Conservation (phyloP, 768 basidiomycete species). For the Chlorophyllum brunneum region DNA sequence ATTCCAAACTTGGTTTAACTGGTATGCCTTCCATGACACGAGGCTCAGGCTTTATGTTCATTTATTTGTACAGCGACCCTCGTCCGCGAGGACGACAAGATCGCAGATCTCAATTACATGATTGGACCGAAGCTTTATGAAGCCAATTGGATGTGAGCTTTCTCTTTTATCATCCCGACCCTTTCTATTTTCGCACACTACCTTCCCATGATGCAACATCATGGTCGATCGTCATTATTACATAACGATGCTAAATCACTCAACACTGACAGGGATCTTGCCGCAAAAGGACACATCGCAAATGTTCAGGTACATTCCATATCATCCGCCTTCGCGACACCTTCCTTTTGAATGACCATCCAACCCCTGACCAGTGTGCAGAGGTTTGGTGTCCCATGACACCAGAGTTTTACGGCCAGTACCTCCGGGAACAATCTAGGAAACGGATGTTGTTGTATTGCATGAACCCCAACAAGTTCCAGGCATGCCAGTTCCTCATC, state of each 20-base stretch:
- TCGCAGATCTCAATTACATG: constrained; percentile 97
- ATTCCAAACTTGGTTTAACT: constrained; percentile 96
- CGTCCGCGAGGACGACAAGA: constrained; percentile 98
- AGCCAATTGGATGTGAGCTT: constrained; percentile 92
- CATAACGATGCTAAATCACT: constrained; percentile 13
- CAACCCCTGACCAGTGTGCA: constrained; percentile 64
- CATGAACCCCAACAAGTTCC: constrained; percentile 99
- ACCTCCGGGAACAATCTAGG: constrained; percentile 86
- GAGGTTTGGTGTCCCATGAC: constrained; percentile 99
- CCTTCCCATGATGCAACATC: neutral
- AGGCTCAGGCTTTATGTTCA: neutral
- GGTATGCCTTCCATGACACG: constrained; percentile 43
- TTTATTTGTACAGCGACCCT: constrained; percentile 68
- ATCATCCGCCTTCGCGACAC: constrained; percentile 4
- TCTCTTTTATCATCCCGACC: neutral
- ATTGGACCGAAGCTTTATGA: constrained; percentile 99
- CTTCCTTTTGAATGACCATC: constrained; percentile 2
- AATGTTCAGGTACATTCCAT: constrained; percentile 84
- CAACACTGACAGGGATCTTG: constrained; percentile 64
- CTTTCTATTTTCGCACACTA: neutral
- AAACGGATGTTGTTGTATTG: constrained; percentile 96
- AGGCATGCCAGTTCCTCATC: constrained; percentile 98
- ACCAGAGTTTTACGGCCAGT: constrained; percentile 98
- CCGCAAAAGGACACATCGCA: constrained; percentile 98
- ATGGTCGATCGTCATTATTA: constrained; percentile 14